Base-by-base conservation (phyloP, 2,329 filamentous ascomycete species). In the Onygenales sp. region DNA sequence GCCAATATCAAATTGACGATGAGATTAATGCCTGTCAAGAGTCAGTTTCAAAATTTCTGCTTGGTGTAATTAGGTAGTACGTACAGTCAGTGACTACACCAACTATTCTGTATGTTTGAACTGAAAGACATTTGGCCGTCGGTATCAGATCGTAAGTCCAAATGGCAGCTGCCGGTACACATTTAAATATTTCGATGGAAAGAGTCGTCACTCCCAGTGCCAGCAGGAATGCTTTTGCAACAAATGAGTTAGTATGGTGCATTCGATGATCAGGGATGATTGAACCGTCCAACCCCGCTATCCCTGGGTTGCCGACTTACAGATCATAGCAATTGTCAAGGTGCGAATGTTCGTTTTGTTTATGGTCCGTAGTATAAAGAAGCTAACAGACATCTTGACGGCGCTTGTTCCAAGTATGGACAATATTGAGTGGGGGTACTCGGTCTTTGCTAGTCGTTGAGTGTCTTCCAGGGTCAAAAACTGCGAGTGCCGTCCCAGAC, bases 161-260 rank as follows among this genome's bases (percentile, higher is more conserved):
- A 0, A 66, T 66, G 7, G 75, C 75, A 10, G 60, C 50, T 5
- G 78, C 64, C 0, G 76, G 75, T 17, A 69, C 52, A 55, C 77
- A 79, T 51, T 74, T 68, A 58, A 78, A 76, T 13, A 78, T 69
- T 43, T 78, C 60, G 2, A 75, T 76, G n/a, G 70, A 64, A 3
- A 67, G 61, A 58, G 74, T 76, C 8, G 68, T 65, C 5, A 77
- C 52, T 1, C 69, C 72, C 48, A 78, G 72, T 9, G 66, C 55
- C 3, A 70, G 54, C 33, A 78, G 63, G 57, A 78, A 76, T 0
- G 60, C 70, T 57, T 53, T 75, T 39, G 7, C 9, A 38, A 7
- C 17, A 9, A n/a, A 5, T 42, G 17, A 53, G 17, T 38, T 31
- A 45, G 27, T 17, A 39, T 27, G 33, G 21, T 27, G 21, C 21